These are phyloP conservation scores for Candida nitratophila DNA, from an alignment of 805 yeast genomes.

Conservation along the genomic window DNA sequence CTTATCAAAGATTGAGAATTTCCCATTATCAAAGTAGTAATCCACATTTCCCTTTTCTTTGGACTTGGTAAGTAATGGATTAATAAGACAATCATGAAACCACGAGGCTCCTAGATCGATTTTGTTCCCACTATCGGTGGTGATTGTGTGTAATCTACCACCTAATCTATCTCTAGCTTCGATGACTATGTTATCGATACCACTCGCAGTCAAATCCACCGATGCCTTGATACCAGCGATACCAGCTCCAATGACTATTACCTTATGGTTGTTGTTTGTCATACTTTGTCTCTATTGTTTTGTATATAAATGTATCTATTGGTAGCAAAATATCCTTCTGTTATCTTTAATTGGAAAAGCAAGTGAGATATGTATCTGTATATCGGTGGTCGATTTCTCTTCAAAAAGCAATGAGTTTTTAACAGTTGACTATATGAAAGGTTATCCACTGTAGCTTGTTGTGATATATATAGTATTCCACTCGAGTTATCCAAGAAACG, in stretches of 20 bases:
- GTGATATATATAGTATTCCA: no score
- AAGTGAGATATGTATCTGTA: no score
- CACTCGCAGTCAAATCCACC: slow-evolving; percentile 27
- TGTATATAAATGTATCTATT: no score
- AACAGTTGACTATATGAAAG: no score
- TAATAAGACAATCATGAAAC: slow-evolving; percentile 78
- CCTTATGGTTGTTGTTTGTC: slow-evolving; percentile 9
- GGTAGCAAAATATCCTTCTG: no score
- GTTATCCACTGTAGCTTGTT: no score
- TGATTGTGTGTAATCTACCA: slow-evolving; percentile 52
- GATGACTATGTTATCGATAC: slow-evolving; percentile 34
- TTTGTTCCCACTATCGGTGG: slow-evolving; percentile 18
- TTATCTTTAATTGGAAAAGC: no score
- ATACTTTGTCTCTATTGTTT: no score
- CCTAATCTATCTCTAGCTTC: slow-evolving; percentile 56
- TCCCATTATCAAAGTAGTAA: slow-evolving; percentile 26
- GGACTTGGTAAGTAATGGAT: slow-evolving; percentile 51
- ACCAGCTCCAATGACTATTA: slow-evolving; percentile 49
- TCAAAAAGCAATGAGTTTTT: no score
- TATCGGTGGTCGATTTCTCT: no score
- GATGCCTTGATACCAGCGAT: slow-evolving; percentile 48
- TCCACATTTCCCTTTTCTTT: slow-evolving; percentile 19
- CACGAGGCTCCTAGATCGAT: slow-evolving; percentile 85
- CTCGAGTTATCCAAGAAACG: no score
- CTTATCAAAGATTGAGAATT: slow-evolving; percentile 10